phyloP scores from a whole-genome alignment of 163 green algal genomes.

The Coccomyxa subellipsoidea region DNA sequence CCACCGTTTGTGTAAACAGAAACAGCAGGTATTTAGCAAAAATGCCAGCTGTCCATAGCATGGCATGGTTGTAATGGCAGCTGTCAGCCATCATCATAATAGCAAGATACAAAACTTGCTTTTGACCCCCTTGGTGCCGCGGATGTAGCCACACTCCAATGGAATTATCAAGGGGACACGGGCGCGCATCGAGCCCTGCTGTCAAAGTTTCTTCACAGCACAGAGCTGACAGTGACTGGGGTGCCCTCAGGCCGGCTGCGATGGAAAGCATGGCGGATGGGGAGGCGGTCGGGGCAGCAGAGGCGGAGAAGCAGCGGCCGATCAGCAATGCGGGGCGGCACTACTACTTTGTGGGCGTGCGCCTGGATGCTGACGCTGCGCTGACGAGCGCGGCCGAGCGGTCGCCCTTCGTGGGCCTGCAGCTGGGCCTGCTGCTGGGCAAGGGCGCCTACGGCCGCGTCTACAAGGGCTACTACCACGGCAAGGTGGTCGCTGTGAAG shows the following conservation, averaged over 20 bases:
- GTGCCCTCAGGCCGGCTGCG: not conserved
- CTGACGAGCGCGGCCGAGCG: not conserved
- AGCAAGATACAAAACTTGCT: too few species aligned
- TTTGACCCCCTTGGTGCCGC: too few species aligned
- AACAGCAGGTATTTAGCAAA: too few species aligned
- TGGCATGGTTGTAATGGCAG: too few species aligned
- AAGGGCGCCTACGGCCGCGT: conserved; percentile 57
- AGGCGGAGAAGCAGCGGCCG: not conserved
- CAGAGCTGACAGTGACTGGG: too few species aligned
- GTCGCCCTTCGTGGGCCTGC: conserved; percentile 25
- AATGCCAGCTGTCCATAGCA: too few species aligned
- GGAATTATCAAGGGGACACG: too few species aligned
- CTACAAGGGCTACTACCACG: conserved; percentile 56
- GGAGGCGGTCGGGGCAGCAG: not conserved
- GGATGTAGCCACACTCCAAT: too few species aligned
- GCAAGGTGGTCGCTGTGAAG: conserved; percentile 57
- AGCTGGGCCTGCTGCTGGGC: conserved; percentile 56
- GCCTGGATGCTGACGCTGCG: not conserved
- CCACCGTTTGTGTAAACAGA: too few species aligned
- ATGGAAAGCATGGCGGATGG: not conserved
- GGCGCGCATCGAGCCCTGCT: too few species aligned
- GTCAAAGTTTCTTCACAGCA: too few species aligned
- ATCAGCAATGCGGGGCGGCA: conserved; percentile 1
- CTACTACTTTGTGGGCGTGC: conserved; percentile 6
- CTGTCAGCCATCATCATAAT: too few species aligned